Evolutionary conservation across 2,329 filamentous ascomycete species (phyloP), one percentile per base, ranked within the genome.

Genomic region (Atkinsonella hypoxylon): DNA sequence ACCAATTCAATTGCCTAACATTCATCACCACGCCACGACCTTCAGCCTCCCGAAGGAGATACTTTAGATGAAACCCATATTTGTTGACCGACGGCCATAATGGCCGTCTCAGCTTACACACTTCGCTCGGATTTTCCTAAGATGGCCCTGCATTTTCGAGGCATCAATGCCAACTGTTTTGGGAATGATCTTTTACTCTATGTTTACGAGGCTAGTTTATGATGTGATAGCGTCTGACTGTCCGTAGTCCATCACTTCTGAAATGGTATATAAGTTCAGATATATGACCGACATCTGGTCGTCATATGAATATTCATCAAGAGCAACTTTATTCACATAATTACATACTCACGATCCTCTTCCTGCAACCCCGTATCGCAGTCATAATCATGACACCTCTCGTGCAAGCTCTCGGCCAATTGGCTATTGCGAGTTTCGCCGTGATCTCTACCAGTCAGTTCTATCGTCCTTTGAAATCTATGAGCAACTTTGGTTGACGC

Each of bases 371-470:
- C 9, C 3, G n/a, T 5, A 41, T 41, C 39, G 42, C 43, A 40
- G 45, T 17, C 30, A 47, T 46, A 40, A 47, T 18, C 36, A 55
- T 56, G 55, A 50, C 50, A 40, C 50, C 51, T 4, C 26, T 53
- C 8, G 18, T 53, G 11, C 52, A 53, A 38, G 41, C 48, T 26
- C 46, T 57, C 31, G n/a, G 53, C 49, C 47, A 49, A 31, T 44
- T 52, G 45, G 53, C 55, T 45, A 26, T 57, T 4, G n/a, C 52
- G 22, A 46, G 70, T 3, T 67, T 63, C 2, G 62, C 51, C 20
- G 41, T 59, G n/a, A 22, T 49, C 9, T 51, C 54, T 4, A 48
- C 31, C 20, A 51, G 57, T 58, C 45, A 36, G 54, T 17, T 10
- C n/a, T 12, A 4, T n/a, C 17, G 12, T 10, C n/a, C 40, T 20